phyloP scores from a whole-genome alignment of 2,329 filamentous ascomycete species.

The Bimuria novae-zelandiae region DNA sequence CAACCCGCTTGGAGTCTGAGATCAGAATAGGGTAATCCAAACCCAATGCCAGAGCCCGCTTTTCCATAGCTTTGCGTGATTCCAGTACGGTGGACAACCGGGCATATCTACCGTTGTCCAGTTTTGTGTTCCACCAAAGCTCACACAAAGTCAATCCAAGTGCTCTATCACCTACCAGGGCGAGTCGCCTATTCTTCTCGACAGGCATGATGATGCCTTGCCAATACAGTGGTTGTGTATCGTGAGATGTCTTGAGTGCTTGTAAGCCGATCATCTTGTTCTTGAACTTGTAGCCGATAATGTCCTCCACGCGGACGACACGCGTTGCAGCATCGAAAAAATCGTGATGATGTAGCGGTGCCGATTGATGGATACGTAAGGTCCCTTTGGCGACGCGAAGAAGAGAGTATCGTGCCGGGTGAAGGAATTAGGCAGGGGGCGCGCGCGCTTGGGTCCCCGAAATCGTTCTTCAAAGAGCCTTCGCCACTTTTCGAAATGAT shows the following conservation, averaged over 20 bases:
- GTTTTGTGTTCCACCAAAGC: conserved; percentile 22
- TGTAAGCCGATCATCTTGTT: conserved; percentile 24
- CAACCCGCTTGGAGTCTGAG: not conserved
- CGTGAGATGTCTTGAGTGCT: conserved; percentile 22
- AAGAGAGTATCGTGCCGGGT: conserved; percentile 18
- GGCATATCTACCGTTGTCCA: conserved; percentile 6
- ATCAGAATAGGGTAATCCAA: conserved; percentile 15
- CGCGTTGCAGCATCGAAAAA: conserved; percentile 18
- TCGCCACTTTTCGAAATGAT: too few species aligned
- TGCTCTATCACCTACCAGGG: conserved; percentile 27
- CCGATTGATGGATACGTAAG: conserved; percentile 8
- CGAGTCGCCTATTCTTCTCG: conserved; percentile 23
- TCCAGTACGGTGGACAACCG: not conserved
- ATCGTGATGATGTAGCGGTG: conserved; percentile 16
- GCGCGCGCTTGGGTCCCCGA: conserved; percentile 8
- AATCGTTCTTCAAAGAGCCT: too few species aligned
- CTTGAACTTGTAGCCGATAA: conserved; percentile 26
- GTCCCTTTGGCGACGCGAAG: conserved; percentile 9
- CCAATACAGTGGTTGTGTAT: conserved; percentile 17
- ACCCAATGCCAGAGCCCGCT: conserved; percentile 12
- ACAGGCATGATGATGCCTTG: conserved; percentile 14
- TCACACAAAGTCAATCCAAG: conserved; percentile 20
- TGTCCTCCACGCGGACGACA: conserved; percentile 1
- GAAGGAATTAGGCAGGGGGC: conserved; percentile 22
- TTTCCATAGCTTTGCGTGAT: conserved; percentile 10